These are phyloP conservation scores for Geum urbanum DNA, from an alignment of 306 rosid genomes.

Conservation along the genomic window DNA sequence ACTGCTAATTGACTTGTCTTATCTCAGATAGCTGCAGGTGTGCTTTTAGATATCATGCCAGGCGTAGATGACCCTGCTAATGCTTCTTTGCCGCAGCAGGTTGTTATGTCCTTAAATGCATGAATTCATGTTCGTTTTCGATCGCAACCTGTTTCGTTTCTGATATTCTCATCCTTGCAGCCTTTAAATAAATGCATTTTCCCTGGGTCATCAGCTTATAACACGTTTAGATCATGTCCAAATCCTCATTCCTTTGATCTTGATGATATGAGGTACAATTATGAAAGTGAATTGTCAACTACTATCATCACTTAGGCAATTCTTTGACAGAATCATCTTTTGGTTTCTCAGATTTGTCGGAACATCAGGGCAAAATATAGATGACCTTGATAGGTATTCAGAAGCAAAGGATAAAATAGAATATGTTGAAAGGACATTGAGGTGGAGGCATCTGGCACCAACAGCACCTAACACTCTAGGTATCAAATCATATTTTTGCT, in stretches of 20 bases:
- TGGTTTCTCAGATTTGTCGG: slow-evolving; percentile 75
- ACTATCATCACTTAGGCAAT: slow-evolving; percentile 17
- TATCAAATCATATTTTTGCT: slow-evolving; percentile 26
- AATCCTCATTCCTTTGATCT: slow-evolving; percentile 91
- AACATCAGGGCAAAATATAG: slow-evolving; percentile 87
- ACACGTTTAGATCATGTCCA: slow-evolving; percentile 86
- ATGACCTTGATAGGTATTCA: slow-evolving; percentile 84
- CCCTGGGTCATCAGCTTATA: slow-evolving; percentile 84
- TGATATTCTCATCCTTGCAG: slow-evolving; percentile 49
- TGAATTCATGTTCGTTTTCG: slow-evolving; percentile 2
- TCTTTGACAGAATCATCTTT: slow-evolving; percentile 17
- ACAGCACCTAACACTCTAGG: slow-evolving; percentile 99
- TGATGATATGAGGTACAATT: slow-evolving; percentile 62
- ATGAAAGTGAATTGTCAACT: slow-evolving; percentile 7
- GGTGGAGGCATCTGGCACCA: slow-evolving; percentile 97
- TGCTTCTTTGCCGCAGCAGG: slow-evolving; percentile 94
- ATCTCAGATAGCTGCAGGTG: slow-evolving; percentile 67
- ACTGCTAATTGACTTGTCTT: slow-evolving; percentile 26
- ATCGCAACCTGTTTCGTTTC: slow-evolving; percentile 28
- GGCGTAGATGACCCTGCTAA: slow-evolving; percentile 87
- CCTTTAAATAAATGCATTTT: slow-evolving; percentile 83
- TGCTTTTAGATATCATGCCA: slow-evolving; percentile 95
- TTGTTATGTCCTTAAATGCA: slow-evolving; percentile 30
- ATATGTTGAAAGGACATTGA: slow-evolving; percentile 87
- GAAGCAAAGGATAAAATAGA: slow-evolving; percentile 77